Evolutionary conservation across 2,329 filamentous ascomycete species (phyloP), one percentile per base, ranked within the genome.

Genomic region (Graphilbum fragrans): DNA sequence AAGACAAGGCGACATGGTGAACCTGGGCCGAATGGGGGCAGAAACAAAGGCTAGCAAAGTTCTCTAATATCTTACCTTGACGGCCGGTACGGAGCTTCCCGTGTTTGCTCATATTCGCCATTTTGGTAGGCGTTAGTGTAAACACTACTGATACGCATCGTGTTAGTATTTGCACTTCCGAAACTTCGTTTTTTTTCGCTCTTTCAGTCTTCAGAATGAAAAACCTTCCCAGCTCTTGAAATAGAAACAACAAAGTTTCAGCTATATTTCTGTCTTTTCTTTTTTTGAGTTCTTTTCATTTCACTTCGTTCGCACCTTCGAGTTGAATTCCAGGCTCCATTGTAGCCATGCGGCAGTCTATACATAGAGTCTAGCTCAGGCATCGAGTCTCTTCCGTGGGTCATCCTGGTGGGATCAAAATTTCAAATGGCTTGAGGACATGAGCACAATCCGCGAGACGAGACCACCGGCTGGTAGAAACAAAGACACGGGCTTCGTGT

Each of bases 111-210:
- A 48, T 53, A 56, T 22, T 49, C 48, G 36, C 41, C 43, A 37
- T 46, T 53, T 39, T 58, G 54, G 42, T 57, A 58, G 20, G 52
- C 49, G 41, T 60, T 59, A 49, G 50, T 53, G 45, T 60, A 61
- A 37, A 58, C 52, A 41, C 54, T 31, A 16, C n/a, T 10, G 12
- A 31, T 8, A 10, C 19, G 18, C 20, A 9, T 18, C 9, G 6
- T 16, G 14, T 34, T 18, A n/a, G 14, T 31, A 9, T 31, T 31
- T 31, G 9, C 27, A 31, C 16, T 35, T 37, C 21, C 12, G 16
- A 32, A n/a, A n/a, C n/a, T n/a, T n/a, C n/a, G n/a, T n/a, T n/a
- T n/a, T n/a, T n/a, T n/a, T n/a, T n/a, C n/a, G n/a, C n/a, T n/a
- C n/a, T n/a, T n/a, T n/a, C n/a, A n/a, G n/a, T n/a, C n/a, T n/a